phyloP scores from a whole-genome alignment of 2,329 filamentous ascomycete species.

The Hawksworthiomyces lignivorus region DNA sequence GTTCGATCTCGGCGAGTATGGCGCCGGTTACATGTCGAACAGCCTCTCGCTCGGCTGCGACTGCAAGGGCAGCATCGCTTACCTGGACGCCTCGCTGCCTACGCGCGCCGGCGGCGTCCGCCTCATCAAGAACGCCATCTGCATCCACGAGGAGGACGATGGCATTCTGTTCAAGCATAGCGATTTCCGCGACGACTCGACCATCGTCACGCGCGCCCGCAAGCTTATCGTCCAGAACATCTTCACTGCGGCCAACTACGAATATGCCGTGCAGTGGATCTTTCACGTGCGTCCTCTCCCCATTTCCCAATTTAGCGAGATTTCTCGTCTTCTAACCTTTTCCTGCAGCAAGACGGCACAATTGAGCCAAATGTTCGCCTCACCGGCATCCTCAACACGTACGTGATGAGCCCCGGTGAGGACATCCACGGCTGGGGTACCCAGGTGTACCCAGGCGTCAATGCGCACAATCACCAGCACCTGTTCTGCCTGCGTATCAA shows the following conservation, averaged over 20 bases:
- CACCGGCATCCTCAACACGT: conserved; percentile 89
- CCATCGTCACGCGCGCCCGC: conserved; percentile 75
- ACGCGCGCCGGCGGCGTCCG: conserved; percentile 65
- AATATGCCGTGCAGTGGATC: conserved; percentile 50
- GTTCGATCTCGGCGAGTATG: conserved; percentile 67
- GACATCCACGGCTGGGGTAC: conserved; percentile 84
- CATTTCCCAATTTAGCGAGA: too few relatives aligned
- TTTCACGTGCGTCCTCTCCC: too few relatives aligned
- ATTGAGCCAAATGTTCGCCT: conserved; percentile 88
- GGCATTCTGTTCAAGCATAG: conserved; percentile 92
- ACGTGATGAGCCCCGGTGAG: conserved; percentile 70
- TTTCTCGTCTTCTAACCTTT: too few relatives aligned
- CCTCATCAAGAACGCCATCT: conserved; percentile 86
- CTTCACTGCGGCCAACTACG: conserved; percentile 94
- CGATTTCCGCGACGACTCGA: conserved; percentile 83
- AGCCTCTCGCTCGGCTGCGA: conserved; percentile 69
- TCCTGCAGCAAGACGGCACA: conserved; percentile 87
- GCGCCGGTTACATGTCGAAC: conserved; percentile 78
- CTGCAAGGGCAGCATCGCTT: conserved; percentile 86
- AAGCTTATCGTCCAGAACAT: conserved; percentile 85
- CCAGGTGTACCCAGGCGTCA: conserved; percentile 83
- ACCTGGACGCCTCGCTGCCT: conserved; percentile 81
- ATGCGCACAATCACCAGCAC: too few relatives aligned
- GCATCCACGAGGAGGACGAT: conserved; percentile 87
- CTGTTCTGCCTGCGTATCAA: conserved; percentile 81